A percentile compares a stretch with the other conserved stretches of the same genome.
Evolutionary conservation across 495 filamentous ascomycete genomes (phyloP).

Genomic region (Neurospora sp.): DNA sequence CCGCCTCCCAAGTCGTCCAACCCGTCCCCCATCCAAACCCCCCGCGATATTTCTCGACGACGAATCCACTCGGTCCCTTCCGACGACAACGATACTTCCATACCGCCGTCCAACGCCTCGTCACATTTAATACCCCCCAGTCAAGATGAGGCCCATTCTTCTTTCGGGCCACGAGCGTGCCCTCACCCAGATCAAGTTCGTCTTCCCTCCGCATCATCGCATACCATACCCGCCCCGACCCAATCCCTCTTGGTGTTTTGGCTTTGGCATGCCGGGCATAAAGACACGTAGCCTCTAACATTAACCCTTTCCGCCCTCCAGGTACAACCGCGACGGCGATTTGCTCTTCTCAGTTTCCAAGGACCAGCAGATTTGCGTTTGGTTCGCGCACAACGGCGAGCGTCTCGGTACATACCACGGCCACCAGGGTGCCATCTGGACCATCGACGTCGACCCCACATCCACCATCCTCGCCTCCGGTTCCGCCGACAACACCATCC

Average conservation of each 20-base stretch:
- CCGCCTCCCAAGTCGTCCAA: background rate
- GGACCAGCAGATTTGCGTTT: constrained; percentile 92
- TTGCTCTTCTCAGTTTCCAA: constrained; percentile 95
- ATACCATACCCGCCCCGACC: background rate
- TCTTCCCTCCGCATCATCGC: background rate
- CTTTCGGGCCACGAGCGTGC: constrained; percentile 96
- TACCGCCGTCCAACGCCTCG: background rate
- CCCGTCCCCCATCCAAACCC: background rate
- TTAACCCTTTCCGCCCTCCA: constrained; percentile 19
- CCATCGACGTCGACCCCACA: constrained; percentile 92
- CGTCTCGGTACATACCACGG: constrained; percentile 91
- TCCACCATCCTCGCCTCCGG: constrained; percentile 88
- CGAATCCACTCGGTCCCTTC: constrained; percentile 1
- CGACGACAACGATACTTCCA: constrained; percentile 1
- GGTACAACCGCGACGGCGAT: constrained; percentile 93
- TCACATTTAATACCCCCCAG: background rate
- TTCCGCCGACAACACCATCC: constrained; percentile 94
- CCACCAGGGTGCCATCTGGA: constrained; percentile 97
- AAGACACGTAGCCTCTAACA: constrained; percentile 6
- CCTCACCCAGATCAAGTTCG: constrained; percentile 91
- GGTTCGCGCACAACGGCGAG: constrained; percentile 92
- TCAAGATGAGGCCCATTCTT: constrained; percentile 86
- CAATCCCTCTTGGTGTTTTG: background rate
- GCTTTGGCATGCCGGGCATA: background rate
- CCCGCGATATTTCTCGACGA: constrained; percentile 5